Percentiles rank a stretch among this genome's conserved stretches.
Evolutionary conservation across 2,329 filamentous ascomycete species (phyloP).

Genomic region (Fusarium begoniae): DNA sequence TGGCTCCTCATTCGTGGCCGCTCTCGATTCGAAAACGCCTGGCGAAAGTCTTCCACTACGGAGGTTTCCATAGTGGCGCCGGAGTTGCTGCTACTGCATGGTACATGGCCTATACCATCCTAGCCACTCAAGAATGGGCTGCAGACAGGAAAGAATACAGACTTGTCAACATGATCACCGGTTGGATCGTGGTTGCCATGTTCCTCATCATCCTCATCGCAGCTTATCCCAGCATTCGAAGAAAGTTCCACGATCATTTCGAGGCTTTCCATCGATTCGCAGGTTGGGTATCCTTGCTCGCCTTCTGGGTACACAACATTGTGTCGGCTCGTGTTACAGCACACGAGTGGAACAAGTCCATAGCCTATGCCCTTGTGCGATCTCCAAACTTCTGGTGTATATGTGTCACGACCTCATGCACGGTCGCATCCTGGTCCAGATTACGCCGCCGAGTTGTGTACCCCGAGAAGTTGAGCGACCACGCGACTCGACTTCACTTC

Average conservation of each 20-base stretch:
- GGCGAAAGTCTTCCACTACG: conserved; percentile 15
- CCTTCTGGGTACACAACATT: conserved; percentile 18
- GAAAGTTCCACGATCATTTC: conserved; percentile 16
- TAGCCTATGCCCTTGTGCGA: not conserved
- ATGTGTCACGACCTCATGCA: conserved; percentile 15
- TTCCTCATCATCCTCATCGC: conserved; percentile 7
- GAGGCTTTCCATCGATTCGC: conserved; percentile 19
- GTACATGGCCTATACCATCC: conserved; percentile 6
- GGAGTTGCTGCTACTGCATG: conserved; percentile 8
- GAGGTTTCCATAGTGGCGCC: conserved; percentile 14
- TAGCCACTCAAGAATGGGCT: conserved; percentile 5
- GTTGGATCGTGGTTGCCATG: conserved; percentile 10
- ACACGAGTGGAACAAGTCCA: conserved; percentile 1
- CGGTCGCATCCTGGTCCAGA: conserved; percentile 4
- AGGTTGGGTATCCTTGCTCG: not conserved
- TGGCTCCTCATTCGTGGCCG: conserved; percentile 12
- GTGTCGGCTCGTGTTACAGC: conserved; percentile 6
- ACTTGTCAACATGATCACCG: conserved; percentile 10
- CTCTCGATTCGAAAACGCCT: not conserved
- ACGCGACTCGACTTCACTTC: conserved; percentile 18
- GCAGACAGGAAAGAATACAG: not conserved
- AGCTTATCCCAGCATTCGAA: conserved; percentile 1
- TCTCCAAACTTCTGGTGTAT: conserved; percentile 23
- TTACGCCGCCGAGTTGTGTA: conserved; percentile 3
- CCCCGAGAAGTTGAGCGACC: conserved; percentile 13